Percentiles rank a stretch among this genome's conserved stretches.
Evolutionary conservation across 208 protist genomes (phyloP).

Genomic region (Wallacemonas sp.): DNA sequence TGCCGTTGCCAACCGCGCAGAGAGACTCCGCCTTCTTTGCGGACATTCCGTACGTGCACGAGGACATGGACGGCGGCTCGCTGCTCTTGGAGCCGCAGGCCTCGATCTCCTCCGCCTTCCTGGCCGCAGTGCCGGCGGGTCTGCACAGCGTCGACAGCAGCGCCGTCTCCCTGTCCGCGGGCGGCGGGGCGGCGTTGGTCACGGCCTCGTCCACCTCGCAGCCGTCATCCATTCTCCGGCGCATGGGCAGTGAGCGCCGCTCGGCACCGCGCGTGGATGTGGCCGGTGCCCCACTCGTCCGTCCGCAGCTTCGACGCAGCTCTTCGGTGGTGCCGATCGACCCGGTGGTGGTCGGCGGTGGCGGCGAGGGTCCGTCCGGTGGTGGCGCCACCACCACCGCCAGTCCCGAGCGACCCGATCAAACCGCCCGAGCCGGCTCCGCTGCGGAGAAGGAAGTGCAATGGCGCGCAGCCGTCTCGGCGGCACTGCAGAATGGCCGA

Average conservation of each 20-base stretch:
- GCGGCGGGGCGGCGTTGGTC: not conserved
- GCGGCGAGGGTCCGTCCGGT: slow-evolving; percentile 4
- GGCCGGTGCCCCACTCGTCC: not conserved
- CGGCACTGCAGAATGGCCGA: not conserved
- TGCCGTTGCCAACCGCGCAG: not conserved
- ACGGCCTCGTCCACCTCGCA: not conserved
- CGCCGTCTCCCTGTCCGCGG: not conserved
- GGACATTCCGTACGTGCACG: not conserved
- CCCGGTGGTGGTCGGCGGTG: not conserved
- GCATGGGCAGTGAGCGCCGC: slow-evolving; percentile 20
- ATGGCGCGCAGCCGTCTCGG: slow-evolving; percentile 5
- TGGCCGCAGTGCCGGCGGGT: not conserved
- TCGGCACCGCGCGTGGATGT: slow-evolving; percentile 12
- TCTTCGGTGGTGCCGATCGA: slow-evolving; percentile 14
- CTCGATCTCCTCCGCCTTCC: not conserved
- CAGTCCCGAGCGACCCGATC: too few species aligned
- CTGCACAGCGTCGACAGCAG: slow-evolving; percentile 6
- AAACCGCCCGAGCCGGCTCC: too few species aligned
- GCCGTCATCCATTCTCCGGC: slow-evolving; percentile 3
- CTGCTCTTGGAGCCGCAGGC: not conserved
- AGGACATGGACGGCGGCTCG: not conserved
- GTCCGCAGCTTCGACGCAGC: slow-evolving; percentile 20
- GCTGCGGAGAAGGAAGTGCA: slow-evolving; percentile 2
- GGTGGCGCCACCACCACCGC: too few species aligned
- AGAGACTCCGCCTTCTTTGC: not conserved